Conservation (phyloP, 768 basidiomycete species). For the Rhodotorula paludigena region DNA sequence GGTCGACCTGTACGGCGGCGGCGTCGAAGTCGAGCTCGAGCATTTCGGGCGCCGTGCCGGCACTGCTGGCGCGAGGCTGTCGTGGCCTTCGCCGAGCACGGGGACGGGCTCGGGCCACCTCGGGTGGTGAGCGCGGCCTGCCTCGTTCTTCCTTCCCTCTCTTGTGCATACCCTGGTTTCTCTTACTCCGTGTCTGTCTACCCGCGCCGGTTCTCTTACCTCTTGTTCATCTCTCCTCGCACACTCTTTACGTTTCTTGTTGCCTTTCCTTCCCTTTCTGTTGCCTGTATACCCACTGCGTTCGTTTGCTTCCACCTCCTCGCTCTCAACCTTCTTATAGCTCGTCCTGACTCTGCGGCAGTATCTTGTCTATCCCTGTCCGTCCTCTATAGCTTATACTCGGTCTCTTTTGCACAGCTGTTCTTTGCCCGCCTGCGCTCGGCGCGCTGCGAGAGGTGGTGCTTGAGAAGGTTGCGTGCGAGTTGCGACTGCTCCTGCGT, state of each 20-base stretch:
- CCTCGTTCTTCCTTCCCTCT: background rate
- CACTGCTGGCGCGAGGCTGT: no score
- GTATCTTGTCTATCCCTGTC: background rate
- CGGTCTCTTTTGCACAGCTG: background rate
- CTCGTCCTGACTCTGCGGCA: background rate
- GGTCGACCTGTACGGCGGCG: background rate
- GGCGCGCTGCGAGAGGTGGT: no score
- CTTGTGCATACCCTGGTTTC: no score
- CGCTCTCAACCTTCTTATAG: background rate
- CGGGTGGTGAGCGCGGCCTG: background rate
- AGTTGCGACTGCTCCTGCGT: background rate
- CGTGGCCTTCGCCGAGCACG: constrained; percentile 10
- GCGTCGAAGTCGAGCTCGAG: constrained; percentile 7
- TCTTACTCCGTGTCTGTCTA: no score
- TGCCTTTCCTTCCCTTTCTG: background rate
- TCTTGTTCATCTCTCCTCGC: background rate
- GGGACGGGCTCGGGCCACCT: background rate
- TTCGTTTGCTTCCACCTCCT: background rate
- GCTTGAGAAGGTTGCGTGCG: background rate
- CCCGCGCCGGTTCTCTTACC: background rate
- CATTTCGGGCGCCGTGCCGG: constrained; percentile 11
- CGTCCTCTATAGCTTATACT: background rate
- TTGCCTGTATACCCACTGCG: background rate
- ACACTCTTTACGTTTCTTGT: background rate
- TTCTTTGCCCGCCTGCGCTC: background rate